Evolutionary conservation across 306 rosid genomes (phyloP), one percentile per base, ranked within the genome.

Genomic region (Quercus variabilis): DNA sequence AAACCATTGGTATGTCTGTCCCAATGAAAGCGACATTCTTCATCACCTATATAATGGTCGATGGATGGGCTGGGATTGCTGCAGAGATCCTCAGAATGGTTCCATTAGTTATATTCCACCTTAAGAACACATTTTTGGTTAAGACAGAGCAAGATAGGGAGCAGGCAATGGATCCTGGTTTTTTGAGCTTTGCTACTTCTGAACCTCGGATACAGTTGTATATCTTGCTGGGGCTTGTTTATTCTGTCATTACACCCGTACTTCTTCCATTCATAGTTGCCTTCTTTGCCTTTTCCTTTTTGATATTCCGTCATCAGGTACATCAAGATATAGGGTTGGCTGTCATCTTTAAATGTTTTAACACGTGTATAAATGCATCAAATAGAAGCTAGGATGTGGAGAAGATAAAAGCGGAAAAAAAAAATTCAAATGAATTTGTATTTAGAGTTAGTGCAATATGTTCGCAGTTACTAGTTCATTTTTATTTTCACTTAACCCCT

Each of bases 1-100:
- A 89, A 87, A 92, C 93, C 38, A 88, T 91, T 67, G 97, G 97
- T 60, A 87, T 89, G 75, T 85, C 97, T 49, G 85, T 94, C 71
- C 99, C 99, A 81, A 90, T 94, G 99, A 92, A 92, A 83, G 99
- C 95, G 38, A 92, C 97, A 25, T 94, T 92, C 89, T 94, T 91
- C 91, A 94, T 94, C 28, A 94, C 99, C 75, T 94, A 94, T 69
- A 77, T 87, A 85, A 92, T 91, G 99, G 85, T 94, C 4, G 99
- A 94, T 71, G 99, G 99, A 19, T 94, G 99, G 97, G 78, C 97
- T 79, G 97, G 99, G 83, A 38, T 94, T 71, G 97, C 97, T 56
- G 94, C 86, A 59, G 97, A 94, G 83, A 85, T 92, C 65, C 85
- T 92, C 43, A 91, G 99, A 85, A 26, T 94, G 88, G 60, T 67